Evolutionary conservation across 2,329 filamentous ascomycete genomes (phyloP).

Genomic region (Pseudocercospora fuligena): DNA sequence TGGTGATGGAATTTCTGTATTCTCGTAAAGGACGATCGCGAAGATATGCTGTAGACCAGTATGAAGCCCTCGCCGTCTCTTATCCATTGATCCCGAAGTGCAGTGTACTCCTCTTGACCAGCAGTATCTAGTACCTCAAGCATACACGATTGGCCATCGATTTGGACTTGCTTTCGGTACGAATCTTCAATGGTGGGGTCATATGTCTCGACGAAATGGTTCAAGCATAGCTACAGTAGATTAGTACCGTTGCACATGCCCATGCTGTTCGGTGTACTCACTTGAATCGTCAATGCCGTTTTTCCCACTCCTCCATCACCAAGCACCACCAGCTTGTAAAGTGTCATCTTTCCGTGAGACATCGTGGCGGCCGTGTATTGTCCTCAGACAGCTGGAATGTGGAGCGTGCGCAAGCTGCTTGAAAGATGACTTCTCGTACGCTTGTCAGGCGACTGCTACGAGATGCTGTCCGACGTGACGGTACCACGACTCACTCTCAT

Average conservation of each 20-base stretch:
- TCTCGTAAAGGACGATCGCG: constrained; percentile 89
- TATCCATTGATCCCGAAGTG: constrained; percentile 96
- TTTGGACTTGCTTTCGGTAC: constrained; percentile 74
- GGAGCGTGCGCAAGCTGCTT: constrained; percentile 23
- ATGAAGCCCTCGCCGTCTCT: constrained; percentile 97
- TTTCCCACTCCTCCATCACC: constrained; percentile 98
- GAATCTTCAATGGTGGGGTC: constrained; percentile 72
- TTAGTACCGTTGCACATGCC: constrained; percentile 11
- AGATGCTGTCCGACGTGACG: constrained; percentile 18
- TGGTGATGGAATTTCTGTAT: constrained; percentile 97
- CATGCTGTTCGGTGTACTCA: constrained; percentile 16
- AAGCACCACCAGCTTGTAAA: constrained; percentile 93
- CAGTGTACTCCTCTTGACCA: constrained; percentile 98
- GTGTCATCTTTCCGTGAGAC: constrained; percentile 46
- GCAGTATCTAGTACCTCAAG: constrained; percentile 96
- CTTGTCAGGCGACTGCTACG: constrained; percentile 21
- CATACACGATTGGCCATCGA: constrained; percentile 95
- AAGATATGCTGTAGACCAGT: constrained; percentile 97
- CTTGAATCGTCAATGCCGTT: constrained; percentile 96
- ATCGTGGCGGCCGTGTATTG: constrained; percentile 28
- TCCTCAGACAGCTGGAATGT: constrained; percentile 9
- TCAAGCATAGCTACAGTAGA: constrained; percentile 77
- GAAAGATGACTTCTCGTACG: constrained; percentile 3
- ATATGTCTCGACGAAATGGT: constrained; percentile 96
- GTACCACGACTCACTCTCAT: constrained; percentile 14